Evolutionary conservation across 2,329 filamentous ascomycete species (phyloP).

Genomic region (Trichophaea hybrida): DNA sequence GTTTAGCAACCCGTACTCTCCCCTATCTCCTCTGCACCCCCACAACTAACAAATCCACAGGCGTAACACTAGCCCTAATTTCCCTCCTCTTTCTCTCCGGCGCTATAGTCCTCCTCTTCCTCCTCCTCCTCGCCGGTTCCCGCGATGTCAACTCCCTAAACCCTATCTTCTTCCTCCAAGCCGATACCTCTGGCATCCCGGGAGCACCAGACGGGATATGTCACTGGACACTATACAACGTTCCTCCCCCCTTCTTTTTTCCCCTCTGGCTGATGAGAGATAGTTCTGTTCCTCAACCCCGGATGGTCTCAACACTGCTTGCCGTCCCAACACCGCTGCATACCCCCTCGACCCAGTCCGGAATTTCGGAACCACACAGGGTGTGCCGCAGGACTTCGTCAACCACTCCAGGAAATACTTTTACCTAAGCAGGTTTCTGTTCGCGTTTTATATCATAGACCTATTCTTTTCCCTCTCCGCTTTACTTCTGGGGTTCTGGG

Average conservation of each 20-base stretch:
- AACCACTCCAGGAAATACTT: constrained; percentile 42
- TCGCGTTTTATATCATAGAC: constrained; percentile 75
- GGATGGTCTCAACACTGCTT: constrained; percentile 19
- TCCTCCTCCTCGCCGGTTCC: constrained; percentile 49
- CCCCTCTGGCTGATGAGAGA: constrained; percentile 25
- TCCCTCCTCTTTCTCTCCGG: constrained; percentile 49
- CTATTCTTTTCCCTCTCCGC: constrained; percentile 61
- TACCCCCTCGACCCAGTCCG: constrained; percentile 30
- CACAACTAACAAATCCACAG: not conserved
- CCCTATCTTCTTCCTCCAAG: constrained; percentile 72
- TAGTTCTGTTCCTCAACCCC: constrained; percentile 10
- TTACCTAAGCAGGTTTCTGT: constrained; percentile 81
- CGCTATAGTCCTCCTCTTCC: constrained; percentile 48
- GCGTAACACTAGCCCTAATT: constrained; percentile 23
- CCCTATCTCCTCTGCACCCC: not conserved
- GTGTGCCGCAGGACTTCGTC: constrained; percentile 34
- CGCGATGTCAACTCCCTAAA: constrained; percentile 46
- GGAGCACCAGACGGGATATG: constrained; percentile 48
- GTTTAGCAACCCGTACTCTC: not conserved
- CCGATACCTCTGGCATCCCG: constrained; percentile 57
- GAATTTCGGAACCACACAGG: constrained; percentile 41
- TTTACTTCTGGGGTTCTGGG: constrained; percentile 38
- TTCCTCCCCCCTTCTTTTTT: constrained; percentile 57
- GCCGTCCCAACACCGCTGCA: constrained; percentile 17
- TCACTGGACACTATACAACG: constrained; percentile 83